Evolutionary conservation across 352 stramenopile genomes (phyloP).

Genomic region (Phytophthora boehmeriae): DNA sequence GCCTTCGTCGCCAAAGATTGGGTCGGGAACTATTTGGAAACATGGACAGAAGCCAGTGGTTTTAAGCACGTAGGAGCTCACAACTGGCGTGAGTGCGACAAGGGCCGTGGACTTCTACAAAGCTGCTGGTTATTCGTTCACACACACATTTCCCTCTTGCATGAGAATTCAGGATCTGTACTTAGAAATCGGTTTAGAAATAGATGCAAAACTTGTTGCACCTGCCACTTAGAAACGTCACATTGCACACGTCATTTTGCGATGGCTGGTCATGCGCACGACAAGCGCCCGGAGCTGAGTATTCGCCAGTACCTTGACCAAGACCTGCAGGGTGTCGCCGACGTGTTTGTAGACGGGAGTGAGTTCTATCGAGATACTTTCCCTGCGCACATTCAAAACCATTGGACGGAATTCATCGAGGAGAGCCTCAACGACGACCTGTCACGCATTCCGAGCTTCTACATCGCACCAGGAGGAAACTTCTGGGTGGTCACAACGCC

Average conservation of each 20-base stretch:
- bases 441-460: conserved; percentile 30
- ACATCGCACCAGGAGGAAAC: conserved; percentile 42
- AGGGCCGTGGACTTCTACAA: conserved; percentile 37
- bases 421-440: conserved; percentile 35
- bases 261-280: no score
- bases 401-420: conserved; percentile 37
- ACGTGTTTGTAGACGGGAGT: conserved; percentile 34
- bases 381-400: conserved; percentile 17
- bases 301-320: conserved; percentile 29
- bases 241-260: no score
- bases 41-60: conserved; percentile 26
- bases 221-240: no score
- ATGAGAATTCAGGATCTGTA: no score
- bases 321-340: conserved; percentile 25
- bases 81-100: conserved; percentile 33
- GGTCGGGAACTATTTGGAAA: conserved; percentile 34
- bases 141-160: conserved; percentile 31
- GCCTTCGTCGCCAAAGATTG: conserved; percentile 35
- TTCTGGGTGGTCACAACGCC: conserved; percentile 47
- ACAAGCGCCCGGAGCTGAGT: no score
- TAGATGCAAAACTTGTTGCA: no score
- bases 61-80: conserved; percentile 36
- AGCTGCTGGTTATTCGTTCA: conserved; percentile 32
- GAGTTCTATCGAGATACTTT: conserved; percentile 28
- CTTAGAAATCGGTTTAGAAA: no score